phyloP scores from a whole-genome alignment of 2,329 filamentous ascomycete species.

The Myrmaecium sp. region DNA sequence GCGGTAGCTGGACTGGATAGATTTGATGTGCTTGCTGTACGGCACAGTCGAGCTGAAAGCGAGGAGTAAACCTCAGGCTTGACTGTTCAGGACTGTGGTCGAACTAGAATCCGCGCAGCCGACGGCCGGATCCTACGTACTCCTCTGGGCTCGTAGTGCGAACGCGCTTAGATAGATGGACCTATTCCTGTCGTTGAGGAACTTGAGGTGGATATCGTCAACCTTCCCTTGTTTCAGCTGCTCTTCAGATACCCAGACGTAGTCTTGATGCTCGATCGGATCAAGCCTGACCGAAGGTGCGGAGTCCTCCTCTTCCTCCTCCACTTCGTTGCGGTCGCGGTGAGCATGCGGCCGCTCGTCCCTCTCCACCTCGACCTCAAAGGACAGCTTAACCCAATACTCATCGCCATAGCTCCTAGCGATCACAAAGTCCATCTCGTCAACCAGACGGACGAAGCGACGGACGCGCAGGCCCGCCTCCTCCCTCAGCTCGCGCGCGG shows the following conservation, averaged over 20 bases:
- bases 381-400: conserved; percentile 20
- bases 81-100: no score
- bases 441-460: conserved; percentile 25
- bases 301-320: conserved; percentile 3
- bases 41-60: no score
- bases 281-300: conserved; percentile 15
- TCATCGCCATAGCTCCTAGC: conserved; percentile 2
- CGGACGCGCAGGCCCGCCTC: conserved; percentile 32
- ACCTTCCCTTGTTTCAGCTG: conserved; percentile 17
- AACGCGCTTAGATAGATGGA: conserved; percentile 1
- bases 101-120: no score
- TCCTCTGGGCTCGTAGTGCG: conserved; percentile 5
- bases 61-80: no score
- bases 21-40: no score
- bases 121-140: no score
- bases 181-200: no score
- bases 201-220: conserved; percentile 13
- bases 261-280: conserved; percentile 24
- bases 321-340: not conserved
- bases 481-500: conserved; percentile 34
- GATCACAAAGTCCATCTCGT: conserved; percentile 18
- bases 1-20: no score
- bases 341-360: not conserved
- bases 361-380: conserved; percentile 19
- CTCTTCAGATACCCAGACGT: conserved; percentile 23